A percentile compares a stretch with the other conserved stretches of the same genome.
Evolutionary conservation across 176 grass and related monocot species (phyloP).

Genomic region (Tuctoria greenei): DNA sequence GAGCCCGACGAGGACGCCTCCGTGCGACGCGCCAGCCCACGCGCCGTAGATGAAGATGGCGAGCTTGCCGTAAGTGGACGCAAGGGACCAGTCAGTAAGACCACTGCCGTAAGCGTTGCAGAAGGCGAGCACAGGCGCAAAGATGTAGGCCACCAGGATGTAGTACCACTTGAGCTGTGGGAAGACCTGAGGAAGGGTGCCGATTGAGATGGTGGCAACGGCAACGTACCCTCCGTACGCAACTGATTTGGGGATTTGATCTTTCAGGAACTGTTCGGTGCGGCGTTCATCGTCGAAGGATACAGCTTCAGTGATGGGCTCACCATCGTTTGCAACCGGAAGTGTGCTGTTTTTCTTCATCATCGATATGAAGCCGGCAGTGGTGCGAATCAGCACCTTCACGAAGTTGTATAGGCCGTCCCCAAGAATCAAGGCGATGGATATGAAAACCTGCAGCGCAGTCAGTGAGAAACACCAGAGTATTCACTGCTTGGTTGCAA

Average conservation of each 20-base stretch:
- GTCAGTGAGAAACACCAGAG: neutral
- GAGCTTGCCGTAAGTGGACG: conserved; percentile 65
- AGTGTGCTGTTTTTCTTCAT: conserved; percentile 28
- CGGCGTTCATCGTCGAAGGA: conserved; percentile 68
- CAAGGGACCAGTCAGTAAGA: conserved; percentile 75
- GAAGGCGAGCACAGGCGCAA: conserved; percentile 69
- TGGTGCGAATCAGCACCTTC: conserved; percentile 40
- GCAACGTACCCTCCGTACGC: conserved; percentile 47
- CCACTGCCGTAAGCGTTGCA: conserved; percentile 77
- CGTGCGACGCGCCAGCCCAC: conserved; percentile 64
- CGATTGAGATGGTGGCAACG: conserved; percentile 43
- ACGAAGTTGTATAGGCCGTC: conserved; percentile 70
- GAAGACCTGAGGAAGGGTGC: conserved; percentile 55
- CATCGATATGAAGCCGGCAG: neutral
- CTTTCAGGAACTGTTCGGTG: conserved; percentile 54
- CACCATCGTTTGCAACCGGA: conserved; percentile 39
- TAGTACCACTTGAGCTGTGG: conserved; percentile 74
- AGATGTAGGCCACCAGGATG: conserved; percentile 54
- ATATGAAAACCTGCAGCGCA: conserved; percentile 64
- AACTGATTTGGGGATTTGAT: conserved; percentile 53
- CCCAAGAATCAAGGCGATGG: conserved; percentile 70
- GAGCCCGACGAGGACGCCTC: conserved; percentile 55
- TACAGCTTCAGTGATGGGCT: neutral
- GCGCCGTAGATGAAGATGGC: conserved; percentile 61
- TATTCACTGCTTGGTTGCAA: neutral